Evolutionary conservation across 306 rosid genomes (phyloP).

Genomic region (Cyclanthera cordifolia): DNA sequence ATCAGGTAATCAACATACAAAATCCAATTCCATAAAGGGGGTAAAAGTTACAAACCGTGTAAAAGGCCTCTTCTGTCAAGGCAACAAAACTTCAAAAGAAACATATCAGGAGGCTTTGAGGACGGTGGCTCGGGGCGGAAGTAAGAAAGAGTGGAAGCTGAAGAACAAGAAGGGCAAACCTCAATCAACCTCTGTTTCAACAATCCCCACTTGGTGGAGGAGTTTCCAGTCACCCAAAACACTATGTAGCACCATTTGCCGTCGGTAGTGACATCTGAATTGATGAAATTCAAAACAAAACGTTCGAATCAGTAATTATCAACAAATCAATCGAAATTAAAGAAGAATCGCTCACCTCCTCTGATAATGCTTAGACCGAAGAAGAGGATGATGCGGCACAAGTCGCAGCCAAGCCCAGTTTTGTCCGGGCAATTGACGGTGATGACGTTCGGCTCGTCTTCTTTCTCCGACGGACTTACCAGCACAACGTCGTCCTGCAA

Average conservation of each 20-base stretch:
- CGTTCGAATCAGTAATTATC: not conserved
- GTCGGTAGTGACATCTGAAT: slow-evolving; percentile 89
- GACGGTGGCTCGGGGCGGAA: slow-evolving; percentile 50
- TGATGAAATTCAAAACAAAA: too few relatives aligned
- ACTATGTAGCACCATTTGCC: slow-evolving; percentile 95
- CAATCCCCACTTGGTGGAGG: slow-evolving; percentile 74
- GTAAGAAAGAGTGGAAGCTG: slow-evolving; percentile 71
- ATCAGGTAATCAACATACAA: not conserved
- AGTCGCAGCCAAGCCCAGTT: slow-evolving; percentile 84
- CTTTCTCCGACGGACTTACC: slow-evolving; percentile 46
- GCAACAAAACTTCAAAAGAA: slow-evolving; percentile 63
- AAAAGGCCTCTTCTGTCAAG: slow-evolving; percentile 74
- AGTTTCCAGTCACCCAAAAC: slow-evolving; percentile 72
- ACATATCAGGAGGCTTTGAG: slow-evolving; percentile 66
- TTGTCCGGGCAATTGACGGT: slow-evolving; percentile 95
- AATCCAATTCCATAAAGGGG: too few relatives aligned
- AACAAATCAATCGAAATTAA: not conserved
- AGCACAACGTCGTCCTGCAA: slow-evolving; percentile 70
- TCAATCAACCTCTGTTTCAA: slow-evolving; percentile 69
- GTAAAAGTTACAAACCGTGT: slow-evolving; percentile 45
- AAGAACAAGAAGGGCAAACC: slow-evolving; percentile 78
- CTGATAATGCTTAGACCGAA: slow-evolving; percentile 74
- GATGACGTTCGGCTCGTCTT: slow-evolving; percentile 53
- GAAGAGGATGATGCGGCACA: slow-evolving; percentile 91
- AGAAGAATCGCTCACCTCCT: slow-evolving; percentile 61